phyloP scores from a whole-genome alignment of 371 early-diverging fungal species.

The Apophysomyces elegans region DNA sequence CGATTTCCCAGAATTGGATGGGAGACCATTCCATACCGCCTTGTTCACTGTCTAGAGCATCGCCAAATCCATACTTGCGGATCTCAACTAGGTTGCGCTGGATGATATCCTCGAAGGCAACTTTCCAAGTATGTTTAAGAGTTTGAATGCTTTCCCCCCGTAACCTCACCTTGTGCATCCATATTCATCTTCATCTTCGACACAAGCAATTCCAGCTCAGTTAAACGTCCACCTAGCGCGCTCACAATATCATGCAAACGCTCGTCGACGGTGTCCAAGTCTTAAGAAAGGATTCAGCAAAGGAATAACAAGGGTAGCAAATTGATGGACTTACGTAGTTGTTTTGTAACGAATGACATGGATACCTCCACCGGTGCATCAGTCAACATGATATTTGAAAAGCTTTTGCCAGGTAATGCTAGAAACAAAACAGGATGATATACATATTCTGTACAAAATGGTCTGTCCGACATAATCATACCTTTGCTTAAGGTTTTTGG shows the following conservation, averaged over 20 bases:
- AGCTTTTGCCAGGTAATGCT: conserved; percentile 79
- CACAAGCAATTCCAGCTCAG: conserved; percentile 85
- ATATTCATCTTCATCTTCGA: conserved; percentile 84
- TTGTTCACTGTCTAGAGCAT: conserved; percentile 58
- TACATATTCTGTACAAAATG: background rate
- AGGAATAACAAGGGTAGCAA: background rate
- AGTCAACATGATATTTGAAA: conserved; percentile 69
- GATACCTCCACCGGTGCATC: conserved; percentile 76
- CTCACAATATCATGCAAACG: conserved; percentile 59
- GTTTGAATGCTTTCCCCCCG: background rate
- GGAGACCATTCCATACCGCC: conserved; percentile 63
- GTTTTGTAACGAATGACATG: conserved; percentile 61
- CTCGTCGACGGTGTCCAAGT: conserved; percentile 45
- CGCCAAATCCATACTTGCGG: conserved; percentile 82
- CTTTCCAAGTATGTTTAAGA: conserved; percentile 34
- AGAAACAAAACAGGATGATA: background rate
- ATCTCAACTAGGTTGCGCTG: conserved; percentile 79
- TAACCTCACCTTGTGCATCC: conserved; percentile 56
- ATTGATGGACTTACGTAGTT: conserved; percentile 44
- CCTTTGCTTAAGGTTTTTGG: conserved; percentile 72
- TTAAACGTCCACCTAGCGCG: conserved; percentile 87
- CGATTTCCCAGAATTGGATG: conserved; percentile 80
- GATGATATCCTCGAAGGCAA: conserved; percentile 83
- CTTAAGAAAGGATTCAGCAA: conserved; percentile 7
- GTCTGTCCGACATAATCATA: conserved; percentile 20